A percentile compares a stretch with the other conserved stretches of the same genome.
Evolutionary conservation across 2,329 filamentous ascomycete genomes (phyloP).

Genomic region (Alternaria sp.): DNA sequence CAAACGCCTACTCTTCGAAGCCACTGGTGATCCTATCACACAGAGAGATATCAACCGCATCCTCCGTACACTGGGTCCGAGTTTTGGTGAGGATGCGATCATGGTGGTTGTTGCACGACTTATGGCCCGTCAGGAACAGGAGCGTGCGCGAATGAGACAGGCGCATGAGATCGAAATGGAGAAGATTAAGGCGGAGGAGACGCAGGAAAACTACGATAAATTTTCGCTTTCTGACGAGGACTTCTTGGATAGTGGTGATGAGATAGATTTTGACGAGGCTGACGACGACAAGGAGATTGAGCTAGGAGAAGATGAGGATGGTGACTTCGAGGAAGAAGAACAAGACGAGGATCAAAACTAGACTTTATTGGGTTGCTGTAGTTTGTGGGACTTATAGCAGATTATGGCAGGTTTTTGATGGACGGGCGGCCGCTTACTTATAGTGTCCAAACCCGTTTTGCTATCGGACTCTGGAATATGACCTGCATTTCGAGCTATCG

Average conservation of each 20-base stretch:
- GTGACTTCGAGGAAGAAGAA: neutral
- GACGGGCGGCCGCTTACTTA: neutral
- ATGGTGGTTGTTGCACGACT: slow-evolving; percentile 14
- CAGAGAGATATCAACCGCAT: slow-evolving; percentile 15
- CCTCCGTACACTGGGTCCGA: neutral
- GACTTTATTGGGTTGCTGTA: neutral
- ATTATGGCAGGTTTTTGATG: neutral
- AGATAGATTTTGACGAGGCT: slow-evolving; percentile 10
- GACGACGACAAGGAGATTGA: slow-evolving; percentile 2
- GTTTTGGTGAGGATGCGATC: slow-evolving; percentile 2
- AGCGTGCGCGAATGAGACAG: slow-evolving; percentile 6
- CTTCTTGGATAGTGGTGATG: slow-evolving; percentile 18
- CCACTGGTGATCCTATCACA: slow-evolving; percentile 11
- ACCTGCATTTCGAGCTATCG: neutral
- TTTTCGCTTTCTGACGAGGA: slow-evolving; percentile 7
- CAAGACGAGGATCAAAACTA: neutral
- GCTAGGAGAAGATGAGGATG: slow-evolving; percentile 3
- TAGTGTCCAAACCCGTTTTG: neutral
- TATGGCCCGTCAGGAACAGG: slow-evolving; percentile 8
- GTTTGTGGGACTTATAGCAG: neutral
- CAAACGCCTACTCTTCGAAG: slow-evolving; percentile 25
- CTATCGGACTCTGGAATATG: neutral
- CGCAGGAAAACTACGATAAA: neutral
- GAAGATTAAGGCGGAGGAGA: slow-evolving; percentile 8
- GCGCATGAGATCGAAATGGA: slow-evolving; percentile 12